These are phyloP conservation scores for Amanita rimosa DNA, from an alignment of 768 basidiomycete genomes.

Conservation along the genomic window DNA sequence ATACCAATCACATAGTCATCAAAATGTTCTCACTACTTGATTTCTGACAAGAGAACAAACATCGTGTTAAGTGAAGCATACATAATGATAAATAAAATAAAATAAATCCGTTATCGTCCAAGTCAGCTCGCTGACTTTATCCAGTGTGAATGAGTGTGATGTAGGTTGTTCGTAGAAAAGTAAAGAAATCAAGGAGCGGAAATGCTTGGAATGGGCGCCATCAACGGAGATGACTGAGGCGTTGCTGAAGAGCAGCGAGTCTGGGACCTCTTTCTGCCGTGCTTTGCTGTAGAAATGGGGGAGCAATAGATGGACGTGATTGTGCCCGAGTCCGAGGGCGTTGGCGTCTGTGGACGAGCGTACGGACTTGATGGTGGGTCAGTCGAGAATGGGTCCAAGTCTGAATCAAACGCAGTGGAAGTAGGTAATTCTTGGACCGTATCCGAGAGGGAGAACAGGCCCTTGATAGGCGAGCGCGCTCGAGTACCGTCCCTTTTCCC, in stretches of 20 bases:
- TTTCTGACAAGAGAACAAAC: neutral
- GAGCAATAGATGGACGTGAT: constrained; percentile 1
- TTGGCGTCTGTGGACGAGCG: too few species aligned
- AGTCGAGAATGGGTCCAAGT: neutral
- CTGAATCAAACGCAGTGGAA: neutral
- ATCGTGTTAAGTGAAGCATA: too few species aligned
- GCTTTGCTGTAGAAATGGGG: neutral
- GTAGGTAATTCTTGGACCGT: neutral
- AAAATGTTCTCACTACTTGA: neutral
- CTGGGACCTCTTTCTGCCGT: neutral
- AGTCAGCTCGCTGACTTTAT: neutral
- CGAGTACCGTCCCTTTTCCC: constrained; percentile 14
- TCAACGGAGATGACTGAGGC: neutral
- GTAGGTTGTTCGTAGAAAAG: neutral
- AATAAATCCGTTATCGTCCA: neutral
- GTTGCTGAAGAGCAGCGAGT: neutral
- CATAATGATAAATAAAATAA: neutral
- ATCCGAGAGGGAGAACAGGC: constrained; percentile 12
- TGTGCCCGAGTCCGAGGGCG: neutral
- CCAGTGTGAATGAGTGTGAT: neutral
- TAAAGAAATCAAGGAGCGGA: neutral
- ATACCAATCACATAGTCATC: neutral
- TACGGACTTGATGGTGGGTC: neutral
- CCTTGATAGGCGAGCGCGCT: constrained; percentile 20
- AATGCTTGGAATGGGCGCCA: neutral